Percentiles rank a stretch among this genome's conserved stretches.
These are phyloP conservation scores for Trametes punicea DNA, from an alignment of 768 basidiomycete species.

Conservation along the genomic window DNA sequence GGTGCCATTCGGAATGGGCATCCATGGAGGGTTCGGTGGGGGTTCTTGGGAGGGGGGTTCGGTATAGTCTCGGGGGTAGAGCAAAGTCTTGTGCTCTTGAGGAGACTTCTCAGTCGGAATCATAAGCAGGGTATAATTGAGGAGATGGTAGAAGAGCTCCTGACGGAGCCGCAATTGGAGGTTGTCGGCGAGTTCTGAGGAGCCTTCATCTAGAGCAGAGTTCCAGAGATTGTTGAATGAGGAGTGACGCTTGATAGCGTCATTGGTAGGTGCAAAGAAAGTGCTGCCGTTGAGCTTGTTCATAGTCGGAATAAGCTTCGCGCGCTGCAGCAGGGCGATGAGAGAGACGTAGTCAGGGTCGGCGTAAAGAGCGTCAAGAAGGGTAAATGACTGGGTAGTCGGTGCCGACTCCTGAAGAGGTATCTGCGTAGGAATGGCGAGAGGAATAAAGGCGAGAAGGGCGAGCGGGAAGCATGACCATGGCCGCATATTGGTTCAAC, in stretches of 20 bases:
- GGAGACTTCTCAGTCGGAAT: constrained; percentile 40
- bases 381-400: constrained; percentile 45
- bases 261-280: constrained; percentile 93
- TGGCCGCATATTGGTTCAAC: constrained; percentile 31
- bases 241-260: constrained; percentile 64
- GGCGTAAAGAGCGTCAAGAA: constrained; percentile 73
- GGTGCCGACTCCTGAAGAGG: constrained; percentile 27
- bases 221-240: constrained; percentile 33
- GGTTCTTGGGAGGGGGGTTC: constrained; percentile 64
- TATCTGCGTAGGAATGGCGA: constrained; percentile 34
- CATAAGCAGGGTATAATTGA: constrained; percentile 70
- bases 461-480: constrained; percentile 34
- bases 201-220: constrained; percentile 37
- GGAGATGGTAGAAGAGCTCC: constrained; percentile 89
- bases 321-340: constrained; percentile 72
- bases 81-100: constrained; percentile 55
- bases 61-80: constrained; percentile 60
- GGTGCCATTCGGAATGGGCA: constrained; percentile 78
- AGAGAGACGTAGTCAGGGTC: constrained; percentile 80
- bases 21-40: constrained; percentile 79
- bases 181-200: constrained; percentile 59
- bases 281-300: constrained; percentile 82
- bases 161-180: constrained; percentile 81
- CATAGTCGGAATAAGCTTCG: constrained; percentile 87
- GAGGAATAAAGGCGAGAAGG: constrained; percentile 34